Evolutionary conservation across 2,329 filamentous ascomycete genomes (phyloP).

Genomic region (Pseudogymnoascus verrucosus): DNA sequence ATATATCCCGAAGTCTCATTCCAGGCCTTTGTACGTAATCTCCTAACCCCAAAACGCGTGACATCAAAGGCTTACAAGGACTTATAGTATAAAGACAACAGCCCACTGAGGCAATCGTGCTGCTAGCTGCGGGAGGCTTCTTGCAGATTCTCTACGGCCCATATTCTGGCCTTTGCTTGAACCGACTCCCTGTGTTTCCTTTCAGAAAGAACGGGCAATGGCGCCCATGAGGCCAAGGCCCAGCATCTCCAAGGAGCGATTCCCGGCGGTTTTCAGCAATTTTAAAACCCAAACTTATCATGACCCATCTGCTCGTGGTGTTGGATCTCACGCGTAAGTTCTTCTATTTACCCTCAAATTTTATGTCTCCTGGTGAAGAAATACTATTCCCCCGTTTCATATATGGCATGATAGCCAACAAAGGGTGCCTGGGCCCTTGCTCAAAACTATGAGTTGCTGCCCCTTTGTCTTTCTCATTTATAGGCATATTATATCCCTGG

Average conservation of each 20-base stretch:
- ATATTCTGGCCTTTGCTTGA: neutral
- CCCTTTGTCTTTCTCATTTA: neutral
- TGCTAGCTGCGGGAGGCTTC: neutral
- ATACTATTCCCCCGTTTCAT: neutral
- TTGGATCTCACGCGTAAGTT: slow-evolving; percentile 48
- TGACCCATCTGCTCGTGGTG: slow-evolving; percentile 48
- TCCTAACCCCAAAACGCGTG: neutral
- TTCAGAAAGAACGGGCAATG: slow-evolving; percentile 13
- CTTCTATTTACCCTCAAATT: neutral
- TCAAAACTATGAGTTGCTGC: neutral
- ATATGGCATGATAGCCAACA: neutral
- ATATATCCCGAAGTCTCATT: neutral
- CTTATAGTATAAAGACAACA: neutral
- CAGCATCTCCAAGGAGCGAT: slow-evolving; percentile 60
- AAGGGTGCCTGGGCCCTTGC: neutral
- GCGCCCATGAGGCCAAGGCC: slow-evolving; percentile 36
- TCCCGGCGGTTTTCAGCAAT: slow-evolving; percentile 56
- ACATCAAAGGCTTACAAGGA: neutral
- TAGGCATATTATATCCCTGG: neutral
- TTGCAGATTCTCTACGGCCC: neutral
- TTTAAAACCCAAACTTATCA: slow-evolving; percentile 66
- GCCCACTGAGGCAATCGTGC: neutral
- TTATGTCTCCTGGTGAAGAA: neutral
- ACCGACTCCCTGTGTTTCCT: neutral
- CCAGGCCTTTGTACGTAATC: neutral